Evolutionary conservation across 192 early-diverging fungal species (phyloP), one percentile per base, ranked within the genome.

Genomic region (Chytriomyces sp.): DNA sequence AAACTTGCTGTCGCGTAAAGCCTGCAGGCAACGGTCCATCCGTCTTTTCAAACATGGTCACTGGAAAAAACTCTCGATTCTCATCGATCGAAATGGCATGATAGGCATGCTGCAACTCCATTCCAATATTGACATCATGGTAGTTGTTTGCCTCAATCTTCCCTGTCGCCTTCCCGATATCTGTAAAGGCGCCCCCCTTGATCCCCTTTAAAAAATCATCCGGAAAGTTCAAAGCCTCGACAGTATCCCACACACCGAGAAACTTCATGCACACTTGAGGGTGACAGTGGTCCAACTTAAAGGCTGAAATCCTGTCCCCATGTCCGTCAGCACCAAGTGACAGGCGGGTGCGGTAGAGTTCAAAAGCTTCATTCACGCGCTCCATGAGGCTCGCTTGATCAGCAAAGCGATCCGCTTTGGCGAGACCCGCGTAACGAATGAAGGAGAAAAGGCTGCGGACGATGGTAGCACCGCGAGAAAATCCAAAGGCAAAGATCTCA

Each of bases 11-110:
- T n/a, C 65, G 44, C 33, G 32, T 33, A 22, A 12, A 8, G 31
- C 22, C 22, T 28, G 58, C 30, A 8, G 25, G 58, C 7, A 60
- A 36, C 30, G 54, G 10, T 6, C 22, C 54, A n/a, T n/a, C n/a
- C n/a, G n/a, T n/a, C n/a, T n/a, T n/a, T n/a, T n/a, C 70, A 60
- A 71, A 71, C 19, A 71, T 4, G 7, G 52, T 59, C 41, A 58
- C 57, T 28, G 70, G 58, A 28, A 71, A 71, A 32, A 30, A 61
- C 25, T 64, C 33, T 17, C 70, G 70, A 58, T 71, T 71, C 38
- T 71, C 70, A 39, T 71, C 70, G n/a, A 71, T 64, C 7, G 58
- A 6, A 63, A 71, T 25, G 10, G 70, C 70, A 58, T 71, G 70
- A 36, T 71, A 71, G 28, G 70, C 70, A 52, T 71, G 49, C n/a